Base-by-base conservation (phyloP, 2,329 filamentous ascomycete species). In the Leptographium radiaticola region DNA sequence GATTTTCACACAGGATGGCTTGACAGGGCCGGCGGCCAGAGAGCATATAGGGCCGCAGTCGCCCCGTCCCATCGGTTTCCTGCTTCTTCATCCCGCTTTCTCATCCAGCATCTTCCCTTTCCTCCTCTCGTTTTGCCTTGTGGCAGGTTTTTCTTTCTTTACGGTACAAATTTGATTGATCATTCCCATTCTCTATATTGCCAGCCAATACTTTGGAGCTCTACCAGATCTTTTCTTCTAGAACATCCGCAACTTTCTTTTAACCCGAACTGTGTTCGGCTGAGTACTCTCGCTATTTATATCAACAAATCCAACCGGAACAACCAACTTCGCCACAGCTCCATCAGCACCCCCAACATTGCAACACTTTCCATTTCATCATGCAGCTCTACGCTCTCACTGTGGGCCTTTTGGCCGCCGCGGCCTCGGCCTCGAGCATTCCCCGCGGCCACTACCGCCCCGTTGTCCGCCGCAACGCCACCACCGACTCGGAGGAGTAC, bases 381-480 rank as follows among this genome's bases (percentile, higher is more conserved):
- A 78, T 78, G 75, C 75, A 75, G 70, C 65, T 72, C 58, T 63
- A 66, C 57, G 59, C 69, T 54, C 64, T 73, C 51, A 58, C 64
- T 60, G 60, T 75, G 59, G 71, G 70, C 67, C 65, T 74, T 58
- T 64, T 75, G 59, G 72, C 70, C 64, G 67, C 68, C 59, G 62
- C 71, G 50, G 65, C 68, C 52, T 62, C 66, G 49, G 75, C 73
- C 63, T 67, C 70, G 62, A 69, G 70, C 56, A 51, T 56, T 20
- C 60, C 63, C 58, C 56, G 57, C 43, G 65, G 66, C 59, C 67
- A 64, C 46, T 66, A 70, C 62, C 58, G 61, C 59, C 58, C 61
- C 53, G 59, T 62, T 56, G 60, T 60, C 53, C 13, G 18, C n/a
- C 25, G 25, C 56, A 61, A 59, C 47, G 67, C 71, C 33, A 72